Percentiles rank a stretch among this genome's conserved stretches.
phyloP scores from a whole-genome alignment of 1,284 basidiomycete species.

The Chalciporus sp. region DNA sequence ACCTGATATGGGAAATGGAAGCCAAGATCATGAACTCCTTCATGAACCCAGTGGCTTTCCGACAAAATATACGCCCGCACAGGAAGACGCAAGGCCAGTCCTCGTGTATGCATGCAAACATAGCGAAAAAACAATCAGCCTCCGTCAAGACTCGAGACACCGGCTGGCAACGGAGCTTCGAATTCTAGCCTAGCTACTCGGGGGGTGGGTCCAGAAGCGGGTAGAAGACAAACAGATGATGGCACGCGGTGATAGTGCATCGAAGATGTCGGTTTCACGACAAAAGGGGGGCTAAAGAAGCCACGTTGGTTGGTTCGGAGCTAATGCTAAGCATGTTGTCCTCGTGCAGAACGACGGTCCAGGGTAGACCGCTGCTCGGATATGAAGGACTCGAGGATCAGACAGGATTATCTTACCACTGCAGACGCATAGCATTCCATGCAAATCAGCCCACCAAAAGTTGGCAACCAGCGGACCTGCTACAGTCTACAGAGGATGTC shows the following conservation, averaged over 20 bases:
- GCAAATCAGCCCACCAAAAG: neutral
- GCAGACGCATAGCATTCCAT: neutral
- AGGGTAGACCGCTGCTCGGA: conserved; percentile 11
- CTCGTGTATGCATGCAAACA: neutral
- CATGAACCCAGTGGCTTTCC: neutral
- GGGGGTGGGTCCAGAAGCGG: neutral
- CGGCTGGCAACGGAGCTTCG: neutral
- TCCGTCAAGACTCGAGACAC: neutral
- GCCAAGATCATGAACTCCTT: neutral
- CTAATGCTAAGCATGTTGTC: conserved; percentile 9
- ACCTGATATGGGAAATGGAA: neutral
- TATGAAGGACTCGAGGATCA: conserved; percentile 18
- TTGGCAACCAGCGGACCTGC: neutral
- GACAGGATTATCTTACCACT: neutral
- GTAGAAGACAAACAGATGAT: too few species aligned
- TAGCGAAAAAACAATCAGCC: neutral
- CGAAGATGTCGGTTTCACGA: neutral
- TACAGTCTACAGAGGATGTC: neutral
- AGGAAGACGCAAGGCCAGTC: too few species aligned
- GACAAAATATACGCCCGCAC: neutral
- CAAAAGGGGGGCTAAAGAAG: neutral
- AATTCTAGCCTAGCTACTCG: neutral
- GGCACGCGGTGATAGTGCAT: neutral
- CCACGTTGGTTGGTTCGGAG: neutral
- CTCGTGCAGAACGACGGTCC: conserved; percentile 17